Evolutionary conservation across 2,329 filamentous ascomycete species (phyloP), one percentile per base, ranked within the genome.

Genomic region (Orbilia javanica): DNA sequence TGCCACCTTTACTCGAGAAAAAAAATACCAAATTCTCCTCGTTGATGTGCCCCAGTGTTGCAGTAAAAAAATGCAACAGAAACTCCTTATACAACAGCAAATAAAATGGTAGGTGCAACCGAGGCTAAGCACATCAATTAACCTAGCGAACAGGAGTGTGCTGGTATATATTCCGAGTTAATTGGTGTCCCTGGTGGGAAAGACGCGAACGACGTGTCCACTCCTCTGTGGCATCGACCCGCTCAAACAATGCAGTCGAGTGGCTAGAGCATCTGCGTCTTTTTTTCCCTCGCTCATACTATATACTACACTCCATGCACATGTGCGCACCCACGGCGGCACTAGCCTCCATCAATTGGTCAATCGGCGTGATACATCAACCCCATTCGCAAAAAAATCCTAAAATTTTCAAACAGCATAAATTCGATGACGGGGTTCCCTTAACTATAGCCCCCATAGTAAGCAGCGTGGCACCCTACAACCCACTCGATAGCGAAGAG

Each of bases 121-220:
- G 34, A 42, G 31, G 20, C 4, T 57, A 42, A 11, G 29, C n/a
- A 57, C 11, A 31, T 29, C 29, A 52, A 29, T 57, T 57, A 57
- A 36, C 29, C 52, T 34, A 36, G n/a, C 27, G 52, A 57, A 50
- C 15, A 22, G 13, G 15, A 11, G 2, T 8, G 13, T 29, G 4
- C 52, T 34, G 34, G 55, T 27, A 60, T 10, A 22, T 11, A 42
- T 60, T 57, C 55, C 55, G 13, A 42, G 31, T 42, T 60, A 10
- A 34, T 34, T 34, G 55, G 27, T 11, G 55, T 42, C 20, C 55
- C 55, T 60, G 55, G 18, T 34, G 27, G 55, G 31, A 42, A 57
- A 25, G 34, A 25, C 8, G 18, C 34, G 55, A 60, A 60, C 55
- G 55, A 60, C 55, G 55, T 60, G 55, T 60, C 20, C 55, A 60